A percentile compares a stretch with the other conserved stretches of the same genome.
Evolutionary conservation across 2,329 filamentous ascomycete genomes (phyloP).

Genomic region (Chaetomiaceae sp.): DNA sequence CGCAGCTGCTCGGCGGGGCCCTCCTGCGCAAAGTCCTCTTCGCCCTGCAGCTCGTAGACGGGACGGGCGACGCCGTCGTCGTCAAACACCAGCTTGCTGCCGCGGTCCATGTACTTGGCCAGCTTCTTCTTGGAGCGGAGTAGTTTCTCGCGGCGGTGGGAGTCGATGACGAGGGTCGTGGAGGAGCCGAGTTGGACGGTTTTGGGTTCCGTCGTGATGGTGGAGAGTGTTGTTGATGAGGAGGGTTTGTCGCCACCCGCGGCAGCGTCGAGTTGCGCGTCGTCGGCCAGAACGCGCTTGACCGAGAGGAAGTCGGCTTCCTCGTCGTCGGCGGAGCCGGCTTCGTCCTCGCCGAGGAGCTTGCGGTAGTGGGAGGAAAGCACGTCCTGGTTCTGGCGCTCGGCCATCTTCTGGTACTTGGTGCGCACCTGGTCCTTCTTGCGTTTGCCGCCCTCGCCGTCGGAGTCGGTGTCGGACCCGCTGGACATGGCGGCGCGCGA

Average conservation of each 20-base stretch:
- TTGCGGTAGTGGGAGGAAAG: constrained; percentile 91
- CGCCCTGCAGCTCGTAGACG: constrained; percentile 81
- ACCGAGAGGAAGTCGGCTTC: constrained; percentile 72
- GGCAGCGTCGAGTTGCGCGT: constrained; percentile 50
- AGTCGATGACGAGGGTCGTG: constrained; percentile 78
- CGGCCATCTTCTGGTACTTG: constrained; percentile 97
- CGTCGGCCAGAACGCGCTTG: constrained; percentile 76
- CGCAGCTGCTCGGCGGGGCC: constrained; percentile 74
- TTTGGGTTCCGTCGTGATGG: constrained; percentile 40
- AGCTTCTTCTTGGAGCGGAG: constrained; percentile 92
- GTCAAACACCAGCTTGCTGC: constrained; percentile 82
- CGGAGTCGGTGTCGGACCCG: constrained; percentile 52
- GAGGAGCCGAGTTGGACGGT: constrained; percentile 62
- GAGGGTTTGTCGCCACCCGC: constrained; percentile 33
- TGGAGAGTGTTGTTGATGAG: constrained; percentile 13
- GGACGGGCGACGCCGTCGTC: constrained; percentile 82
- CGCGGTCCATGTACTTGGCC: constrained; percentile 80
- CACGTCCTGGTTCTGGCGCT: constrained; percentile 91
- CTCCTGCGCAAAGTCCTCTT: constrained; percentile 68
- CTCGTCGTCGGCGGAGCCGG: constrained; percentile 51
- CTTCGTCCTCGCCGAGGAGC: constrained; percentile 53
- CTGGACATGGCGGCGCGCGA: constrained; percentile 61
- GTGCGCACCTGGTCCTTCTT: constrained; percentile 74
- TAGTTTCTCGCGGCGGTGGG: constrained; percentile 92
- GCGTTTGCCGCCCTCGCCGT: constrained; percentile 44